Conservation (phyloP, 1,139 yeast species). For the Wickerhamiella infanticola region DNA sequence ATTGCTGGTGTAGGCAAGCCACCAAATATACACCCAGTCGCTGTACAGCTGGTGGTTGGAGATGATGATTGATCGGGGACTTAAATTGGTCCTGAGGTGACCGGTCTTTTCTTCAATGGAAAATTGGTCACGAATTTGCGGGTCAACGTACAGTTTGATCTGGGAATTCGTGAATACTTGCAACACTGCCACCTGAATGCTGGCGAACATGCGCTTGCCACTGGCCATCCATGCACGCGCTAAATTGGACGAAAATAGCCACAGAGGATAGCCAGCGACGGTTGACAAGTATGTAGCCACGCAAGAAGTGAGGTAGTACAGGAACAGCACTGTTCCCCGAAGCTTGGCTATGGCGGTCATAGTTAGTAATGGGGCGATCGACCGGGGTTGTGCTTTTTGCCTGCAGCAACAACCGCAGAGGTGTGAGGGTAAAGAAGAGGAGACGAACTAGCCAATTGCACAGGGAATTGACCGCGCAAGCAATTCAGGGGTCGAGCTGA, state of each 20-base stretch:
- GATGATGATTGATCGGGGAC: slow-evolving; percentile 41
- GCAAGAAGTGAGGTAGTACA: slow-evolving; percentile 5
- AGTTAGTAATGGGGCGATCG: too few species aligned
- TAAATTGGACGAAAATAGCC: slow-evolving; percentile 14
- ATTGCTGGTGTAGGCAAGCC: slow-evolving; percentile 54
- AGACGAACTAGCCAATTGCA: too few species aligned
- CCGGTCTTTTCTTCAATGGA: slow-evolving; percentile 17
- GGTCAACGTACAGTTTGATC: slow-evolving; percentile 23
- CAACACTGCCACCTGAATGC: slow-evolving; percentile 19
- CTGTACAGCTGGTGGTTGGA: slow-evolving; percentile 89
- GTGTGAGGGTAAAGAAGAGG: too few species aligned
- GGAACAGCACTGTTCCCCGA: neutral
- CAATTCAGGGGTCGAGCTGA: too few species aligned
- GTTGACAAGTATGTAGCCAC: slow-evolving; percentile 17
- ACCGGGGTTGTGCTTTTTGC: too few species aligned
- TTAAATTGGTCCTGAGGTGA: slow-evolving; percentile 19
- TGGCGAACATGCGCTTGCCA: slow-evolving; percentile 22
- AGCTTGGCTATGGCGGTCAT: neutral
- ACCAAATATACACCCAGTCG: slow-evolving; percentile 94
- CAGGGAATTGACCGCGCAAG: too few species aligned
- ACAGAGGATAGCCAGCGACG: slow-evolving; percentile 20
- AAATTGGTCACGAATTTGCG: slow-evolving; percentile 5
- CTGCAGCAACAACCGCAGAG: too few species aligned
- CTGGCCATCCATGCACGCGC: slow-evolving; percentile 22
- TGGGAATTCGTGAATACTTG: slow-evolving; percentile 24